Evolutionary conservation across 208 protist genomes (phyloP), one percentile per base, ranked within the genome.

Genomic region (Leptomonas seymouri): DNA sequence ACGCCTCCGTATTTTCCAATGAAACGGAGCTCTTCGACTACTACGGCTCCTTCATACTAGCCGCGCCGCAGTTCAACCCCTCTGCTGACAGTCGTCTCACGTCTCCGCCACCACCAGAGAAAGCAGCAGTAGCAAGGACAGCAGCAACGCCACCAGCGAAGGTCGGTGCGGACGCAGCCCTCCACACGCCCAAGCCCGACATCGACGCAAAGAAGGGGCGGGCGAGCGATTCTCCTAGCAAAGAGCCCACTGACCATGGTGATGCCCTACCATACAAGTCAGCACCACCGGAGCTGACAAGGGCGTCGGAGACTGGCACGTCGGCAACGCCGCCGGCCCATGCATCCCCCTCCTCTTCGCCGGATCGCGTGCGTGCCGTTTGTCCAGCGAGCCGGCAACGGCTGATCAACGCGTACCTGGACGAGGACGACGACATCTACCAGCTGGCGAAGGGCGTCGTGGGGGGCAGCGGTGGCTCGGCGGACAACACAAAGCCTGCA

Each of bases 391-490:
- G 31, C 34, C 57, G 51, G 46, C 69, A 61, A 28, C 60, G 74
- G 7, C 41, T 46, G 6, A 60, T 79, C 27, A 59, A 23, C 31
- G 46, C 28, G 28, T 74, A 61, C 54, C 12, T 78, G 3, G 75
- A 81, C n/a, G 66, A 78, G 7, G 74, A 81, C 39, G 66, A 78
- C 31, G 65, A 63, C 31, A 27, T 74, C 51, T 67, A 66, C 49
- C 28, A 67, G 30, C 25, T 49, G 61, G 28, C 53, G 54, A 44
- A 16, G 44, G 44, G 20, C 18, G 44, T 48, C 44, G 44, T 48
- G 44, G 44, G 6, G 12, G 20, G 44, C 44, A 16, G 18, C 11
- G 12, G 34, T 34, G 54, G 44, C 34, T 14, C 28, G 8, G 5
- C 54, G 9, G 50, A 18, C 7, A 56, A 31, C 27, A 56, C 50